Evolutionary conservation across 2,329 filamentous ascomycete species (phyloP).

Genomic region (Neofusicoccum cordaticola): DNA sequence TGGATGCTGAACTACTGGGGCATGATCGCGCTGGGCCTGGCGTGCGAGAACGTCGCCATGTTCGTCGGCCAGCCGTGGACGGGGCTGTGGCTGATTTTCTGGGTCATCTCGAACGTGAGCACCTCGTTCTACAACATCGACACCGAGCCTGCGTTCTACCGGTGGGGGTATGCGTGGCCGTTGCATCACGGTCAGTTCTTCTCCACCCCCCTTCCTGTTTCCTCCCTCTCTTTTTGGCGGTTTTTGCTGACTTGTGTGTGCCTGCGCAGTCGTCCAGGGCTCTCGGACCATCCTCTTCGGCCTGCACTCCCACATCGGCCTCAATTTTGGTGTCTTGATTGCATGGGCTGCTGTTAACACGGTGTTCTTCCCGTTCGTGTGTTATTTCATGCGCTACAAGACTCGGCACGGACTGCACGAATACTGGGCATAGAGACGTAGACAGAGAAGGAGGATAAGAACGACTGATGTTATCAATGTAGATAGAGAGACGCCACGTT

Average conservation of each 20-base stretch:
- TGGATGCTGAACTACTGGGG: slow-evolving; percentile 63
- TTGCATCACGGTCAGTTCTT: slow-evolving; percentile 52
- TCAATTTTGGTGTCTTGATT: slow-evolving; percentile 61
- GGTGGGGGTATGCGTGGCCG: slow-evolving; percentile 63
- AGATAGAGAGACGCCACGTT: no score
- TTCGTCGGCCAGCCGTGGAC: slow-evolving; percentile 60
- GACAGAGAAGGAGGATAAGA: neutral
- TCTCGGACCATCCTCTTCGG: slow-evolving; percentile 61
- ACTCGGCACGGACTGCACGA: slow-evolving; percentile 16
- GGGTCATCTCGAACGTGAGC: slow-evolving; percentile 64
- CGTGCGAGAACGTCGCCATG: slow-evolving; percentile 65
- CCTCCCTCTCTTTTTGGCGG: no score
- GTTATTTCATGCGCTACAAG: slow-evolving; percentile 43
- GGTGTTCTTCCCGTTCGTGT: slow-evolving; percentile 52
- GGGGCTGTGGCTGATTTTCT: slow-evolving; percentile 64
- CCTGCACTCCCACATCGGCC: slow-evolving; percentile 55
- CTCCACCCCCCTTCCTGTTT: neutral
- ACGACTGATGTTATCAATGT: neutral
- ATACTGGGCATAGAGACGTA: slow-evolving; percentile 3
- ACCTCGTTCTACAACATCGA: slow-evolving; percentile 61
- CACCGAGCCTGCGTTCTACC: slow-evolving; percentile 58
- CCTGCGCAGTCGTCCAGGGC: slow-evolving; percentile 52
- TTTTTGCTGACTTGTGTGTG: neutral
- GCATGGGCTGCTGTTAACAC: slow-evolving; percentile 57
- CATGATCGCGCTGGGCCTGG: slow-evolving; percentile 61